phyloP scores from a whole-genome alignment of 192 early-diverging fungal species.

The Mortierella alpina region DNA sequence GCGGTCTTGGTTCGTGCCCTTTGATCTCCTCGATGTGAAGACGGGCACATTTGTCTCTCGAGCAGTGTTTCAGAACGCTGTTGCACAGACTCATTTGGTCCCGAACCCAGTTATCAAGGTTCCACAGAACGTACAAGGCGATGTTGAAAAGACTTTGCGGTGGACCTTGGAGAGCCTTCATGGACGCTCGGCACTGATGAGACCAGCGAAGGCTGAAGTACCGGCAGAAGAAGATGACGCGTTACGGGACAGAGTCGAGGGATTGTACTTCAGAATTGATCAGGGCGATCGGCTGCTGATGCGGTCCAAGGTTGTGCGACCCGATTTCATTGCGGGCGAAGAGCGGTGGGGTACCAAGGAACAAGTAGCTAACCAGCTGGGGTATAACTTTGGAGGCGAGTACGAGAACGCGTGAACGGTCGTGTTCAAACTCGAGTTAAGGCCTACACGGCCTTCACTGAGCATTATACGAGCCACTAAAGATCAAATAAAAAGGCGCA shows the following conservation, averaged over 20 bases:
- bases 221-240: neutral
- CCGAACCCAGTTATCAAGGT: slow-evolving; percentile 20
- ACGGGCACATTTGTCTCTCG: slow-evolving; percentile 51
- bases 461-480: too few species aligned
- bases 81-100: slow-evolving; percentile 28
- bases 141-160: slow-evolving; percentile 33
- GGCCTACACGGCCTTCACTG: too few species aligned
- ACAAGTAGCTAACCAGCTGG: slow-evolving; percentile 34
- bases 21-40: slow-evolving; percentile 49
- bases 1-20: slow-evolving; percentile 44
- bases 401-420: too few species aligned
- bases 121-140: slow-evolving; percentile 17
- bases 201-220: neutral
- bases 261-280: slow-evolving; percentile 46
- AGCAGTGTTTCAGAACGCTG: slow-evolving; percentile 25
- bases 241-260: slow-evolving; percentile 33
- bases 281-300: slow-evolving; percentile 48
- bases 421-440: too few species aligned
- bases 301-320: slow-evolving; percentile 42
- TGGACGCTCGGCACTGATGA: slow-evolving; percentile 39
- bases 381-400: too few species aligned
- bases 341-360: slow-evolving; percentile 49
- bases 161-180: slow-evolving; percentile 36
- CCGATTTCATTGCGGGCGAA: slow-evolving; percentile 50
- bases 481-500: too few species aligned